Evolutionary conservation across 1,284 basidiomycete genomes (phyloP), one percentile per base, ranked within the genome.

Genomic region (Cerioporus squamosus): DNA sequence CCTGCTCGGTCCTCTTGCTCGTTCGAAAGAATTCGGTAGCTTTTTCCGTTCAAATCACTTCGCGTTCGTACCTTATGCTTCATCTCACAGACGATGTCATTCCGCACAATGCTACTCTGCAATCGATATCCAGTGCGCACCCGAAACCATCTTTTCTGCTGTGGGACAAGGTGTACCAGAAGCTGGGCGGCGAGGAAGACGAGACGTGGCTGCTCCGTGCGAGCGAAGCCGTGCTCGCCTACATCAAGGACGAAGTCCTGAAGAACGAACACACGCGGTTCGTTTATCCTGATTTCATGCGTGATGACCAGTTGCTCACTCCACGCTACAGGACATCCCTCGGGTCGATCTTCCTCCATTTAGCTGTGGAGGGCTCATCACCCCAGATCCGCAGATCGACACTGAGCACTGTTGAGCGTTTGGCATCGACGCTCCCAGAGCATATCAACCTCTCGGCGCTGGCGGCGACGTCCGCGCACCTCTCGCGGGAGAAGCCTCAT

Each of bases 151-250:
- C 90, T 1, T 97, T 97, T 76, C 71, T 97, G 40, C 69, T 96
- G 20, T 93, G 86, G 84, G 94, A 95, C 56, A 95, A 92, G 72
- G 86, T 93, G 0, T 95, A 94, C 69, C 83, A 87, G 55, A 94
- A 93, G 71, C 67, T 90, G 5, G 76, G 76, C 5, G 81, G 85
- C 5, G 67, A 74, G 0, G 84, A 86, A 18, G 94, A 96, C 31
- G 87, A 93, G 63, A 69, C 67, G 17, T 97, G 95, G 95, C 74
- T 97, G 3, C 75, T 93, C n/a, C 82, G 88, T 29, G 88, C 91
- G 0, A 71, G 81, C 5, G 79, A 86, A 53, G 82, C 80, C 1
- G 75, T 85, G 0, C 64, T 91, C 5, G 64, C 73, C 0, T 82
- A 72, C 64, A 83, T 84, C 66, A 77, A 80, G 36, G 68, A 73